A percentile compares a stretch with the other conserved stretches of the same genome.
phyloP scores from a whole-genome alignment of 164 flowering plant species.

The Annona squamosa region DNA sequence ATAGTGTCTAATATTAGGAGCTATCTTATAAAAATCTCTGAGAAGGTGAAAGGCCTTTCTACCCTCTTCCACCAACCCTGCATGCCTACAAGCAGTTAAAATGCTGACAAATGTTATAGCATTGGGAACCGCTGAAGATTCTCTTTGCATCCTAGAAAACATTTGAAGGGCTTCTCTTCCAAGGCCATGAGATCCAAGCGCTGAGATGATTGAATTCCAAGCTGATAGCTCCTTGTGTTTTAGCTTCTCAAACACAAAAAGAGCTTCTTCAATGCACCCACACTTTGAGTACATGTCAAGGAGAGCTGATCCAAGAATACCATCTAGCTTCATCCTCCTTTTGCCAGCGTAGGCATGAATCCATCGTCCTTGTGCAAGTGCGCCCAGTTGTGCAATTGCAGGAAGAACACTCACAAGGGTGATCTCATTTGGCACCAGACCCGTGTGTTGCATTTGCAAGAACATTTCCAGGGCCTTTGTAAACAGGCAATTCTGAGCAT shows the following conservation, averaged over 20 bases:
- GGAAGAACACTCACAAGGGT: conserved; percentile 30
- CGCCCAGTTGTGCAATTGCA: conserved; percentile 34
- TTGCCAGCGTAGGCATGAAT: conserved; percentile 11
- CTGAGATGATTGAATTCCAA: conserved; percentile 31
- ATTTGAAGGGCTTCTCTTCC: conserved; percentile 15
- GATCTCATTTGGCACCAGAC: conserved; percentile 25
- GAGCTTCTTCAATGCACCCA: conserved; percentile 21
- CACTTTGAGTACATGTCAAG: conserved; percentile 31
- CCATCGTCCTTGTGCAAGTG: conserved; percentile 22
- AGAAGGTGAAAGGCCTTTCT: conserved; percentile 30
- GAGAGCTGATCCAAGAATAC: conserved; percentile 31
- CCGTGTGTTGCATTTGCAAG: conserved; percentile 21
- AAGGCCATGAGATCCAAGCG: conserved; percentile 31
- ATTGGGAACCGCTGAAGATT: conserved; percentile 25
- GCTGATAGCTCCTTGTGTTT: conserved; percentile 22
- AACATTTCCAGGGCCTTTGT: conserved; percentile 22
- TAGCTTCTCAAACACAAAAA: conserved; percentile 26
- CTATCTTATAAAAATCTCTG: conserved; percentile 29
- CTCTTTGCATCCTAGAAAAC: conserved; percentile 15
- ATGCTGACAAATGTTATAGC: conserved; percentile 35
- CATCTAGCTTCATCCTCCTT: conserved; percentile 19
- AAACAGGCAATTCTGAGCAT: conserved; percentile 30
- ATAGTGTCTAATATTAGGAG: conserved; percentile 44
- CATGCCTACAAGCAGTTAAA: conserved; percentile 40
- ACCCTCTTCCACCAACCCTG: conserved; percentile 38